phyloP scores from a whole-genome alignment of 768 basidiomycete species.

The Leccinellum rugosiceps region DNA sequence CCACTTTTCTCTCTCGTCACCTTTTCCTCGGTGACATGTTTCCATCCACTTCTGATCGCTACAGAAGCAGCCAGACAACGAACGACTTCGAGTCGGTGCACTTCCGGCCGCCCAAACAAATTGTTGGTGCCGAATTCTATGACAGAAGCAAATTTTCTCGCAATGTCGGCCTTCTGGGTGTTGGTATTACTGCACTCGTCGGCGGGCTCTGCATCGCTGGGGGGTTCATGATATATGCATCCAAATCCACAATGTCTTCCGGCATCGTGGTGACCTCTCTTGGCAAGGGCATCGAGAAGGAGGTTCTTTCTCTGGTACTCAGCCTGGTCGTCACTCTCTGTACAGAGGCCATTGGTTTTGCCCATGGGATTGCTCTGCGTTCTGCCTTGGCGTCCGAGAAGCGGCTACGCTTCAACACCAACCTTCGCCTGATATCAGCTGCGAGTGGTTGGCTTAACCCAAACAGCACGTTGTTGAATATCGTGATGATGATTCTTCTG shows the following conservation, averaged over 20 bases:
- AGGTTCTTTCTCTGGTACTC: slow-evolving; percentile 21
- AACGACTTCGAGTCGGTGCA: too few relatives aligned
- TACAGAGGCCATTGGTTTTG: slow-evolving; percentile 28
- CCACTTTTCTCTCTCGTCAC: not conserved
- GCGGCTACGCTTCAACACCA: slow-evolving; percentile 27
- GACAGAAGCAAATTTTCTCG: too few relatives aligned
- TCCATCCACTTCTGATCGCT: too few relatives aligned
- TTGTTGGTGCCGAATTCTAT: too few relatives aligned
- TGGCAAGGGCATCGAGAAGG: slow-evolving; percentile 9
- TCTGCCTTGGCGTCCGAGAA: slow-evolving; percentile 24
- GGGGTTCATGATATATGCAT: slow-evolving; percentile 21
- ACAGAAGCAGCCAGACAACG: too few relatives aligned
- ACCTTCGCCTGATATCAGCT: slow-evolving; percentile 29
- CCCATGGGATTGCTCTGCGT: slow-evolving; percentile 26
- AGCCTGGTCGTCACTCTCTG: slow-evolving; percentile 26
- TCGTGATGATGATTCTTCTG: slow-evolving; percentile 26
- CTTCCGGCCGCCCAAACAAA: too few relatives aligned
- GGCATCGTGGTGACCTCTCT: slow-evolving; percentile 22
- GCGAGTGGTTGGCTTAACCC: slow-evolving; percentile 17
- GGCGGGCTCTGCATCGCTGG: slow-evolving; percentile 1
- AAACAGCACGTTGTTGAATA: slow-evolving; percentile 21
- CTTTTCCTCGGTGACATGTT: not conserved
- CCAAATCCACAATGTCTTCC: slow-evolving; percentile 9
- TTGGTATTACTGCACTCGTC: too few relatives aligned
- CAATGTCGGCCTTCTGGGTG: too few relatives aligned